Conservation (phyloP, 2,329 filamentous ascomycete species). For the Podosphaera fusca region DNA sequence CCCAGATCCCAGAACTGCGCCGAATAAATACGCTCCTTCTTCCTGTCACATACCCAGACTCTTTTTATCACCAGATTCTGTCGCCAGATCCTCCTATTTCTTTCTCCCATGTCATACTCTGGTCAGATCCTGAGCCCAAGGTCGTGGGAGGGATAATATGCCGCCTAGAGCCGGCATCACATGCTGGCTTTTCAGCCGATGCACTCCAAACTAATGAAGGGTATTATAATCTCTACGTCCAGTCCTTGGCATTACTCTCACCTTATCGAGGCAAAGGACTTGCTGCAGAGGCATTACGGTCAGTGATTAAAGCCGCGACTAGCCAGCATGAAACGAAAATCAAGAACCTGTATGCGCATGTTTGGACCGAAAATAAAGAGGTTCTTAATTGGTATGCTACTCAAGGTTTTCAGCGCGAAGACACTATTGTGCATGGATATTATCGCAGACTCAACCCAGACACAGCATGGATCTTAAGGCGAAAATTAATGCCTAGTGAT, state of each 20-base stretch:
- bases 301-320: slow-evolving; percentile 16
- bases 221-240: slow-evolving; percentile 36
- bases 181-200: slow-evolving; percentile 5
- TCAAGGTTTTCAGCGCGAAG: slow-evolving; percentile 29
- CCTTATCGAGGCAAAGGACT: slow-evolving; percentile 39
- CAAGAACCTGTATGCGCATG: slow-evolving; percentile 34
- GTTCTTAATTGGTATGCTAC: slow-evolving; percentile 37
- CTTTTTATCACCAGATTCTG: slow-evolving; percentile 34
- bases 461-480: slow-evolving; percentile 35
- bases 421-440: slow-evolving; percentile 27
- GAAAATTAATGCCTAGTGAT: slow-evolving; percentile 16
- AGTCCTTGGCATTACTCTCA: slow-evolving; percentile 37
- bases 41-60: slow-evolving; percentile 37
- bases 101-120: slow-evolving; percentile 37
- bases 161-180: slow-evolving; percentile 22
- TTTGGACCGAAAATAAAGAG: slow-evolving; percentile 44
- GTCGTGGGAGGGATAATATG: slow-evolving; percentile 39
- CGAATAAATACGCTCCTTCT: slow-evolving; percentile 43
- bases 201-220: slow-evolving; percentile 4
- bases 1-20: slow-evolving; percentile 33
- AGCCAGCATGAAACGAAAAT: slow-evolving; percentile 15
- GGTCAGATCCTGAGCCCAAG: slow-evolving; percentile 25
- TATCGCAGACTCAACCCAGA: slow-evolving; percentile 38
- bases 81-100: slow-evolving; percentile 24
- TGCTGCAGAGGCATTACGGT: slow-evolving; percentile 28